Evolutionary conservation across 345 rosid species (phyloP).

Genomic region (Acer negundo): DNA sequence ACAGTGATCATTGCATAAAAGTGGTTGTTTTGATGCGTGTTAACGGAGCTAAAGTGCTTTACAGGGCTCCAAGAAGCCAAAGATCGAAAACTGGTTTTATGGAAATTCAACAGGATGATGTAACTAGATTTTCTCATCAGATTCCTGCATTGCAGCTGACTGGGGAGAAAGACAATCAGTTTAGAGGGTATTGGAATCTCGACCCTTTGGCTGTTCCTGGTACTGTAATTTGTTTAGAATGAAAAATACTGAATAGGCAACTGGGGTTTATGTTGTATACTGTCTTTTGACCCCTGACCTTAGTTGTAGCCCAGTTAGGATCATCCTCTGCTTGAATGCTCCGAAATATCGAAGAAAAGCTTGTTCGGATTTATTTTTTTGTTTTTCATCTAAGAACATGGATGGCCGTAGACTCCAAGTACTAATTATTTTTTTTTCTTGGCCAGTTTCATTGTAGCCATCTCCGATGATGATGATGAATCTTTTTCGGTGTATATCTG

Average conservation of each 20-base stretch:
- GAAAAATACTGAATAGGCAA: constrained; percentile 26
- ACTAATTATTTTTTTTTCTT: not conserved
- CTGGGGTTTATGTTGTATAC: not conserved
- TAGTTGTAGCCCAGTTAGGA: not conserved
- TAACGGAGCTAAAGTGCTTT: constrained; percentile 27
- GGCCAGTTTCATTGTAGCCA: constrained; percentile 3
- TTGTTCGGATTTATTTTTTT: not conserved
- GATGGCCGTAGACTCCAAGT: not conserved
- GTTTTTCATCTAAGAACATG: not conserved
- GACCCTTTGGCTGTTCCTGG: constrained; percentile 43
- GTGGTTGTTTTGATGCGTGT: constrained; percentile 30
- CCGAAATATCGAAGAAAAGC: constrained; percentile 18
- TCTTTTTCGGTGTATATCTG: not conserved
- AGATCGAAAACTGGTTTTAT: constrained; percentile 29
- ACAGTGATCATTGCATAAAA: constrained; percentile 24
- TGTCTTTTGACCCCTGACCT: not conserved
- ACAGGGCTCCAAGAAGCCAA: constrained; percentile 34
- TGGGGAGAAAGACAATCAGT: constrained; percentile 18
- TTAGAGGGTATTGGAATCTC: constrained; percentile 45
- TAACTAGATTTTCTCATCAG: constrained; percentile 57
- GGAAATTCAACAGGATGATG: constrained; percentile 34
- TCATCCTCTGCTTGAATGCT: constrained; percentile 1
- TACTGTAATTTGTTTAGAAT: constrained; percentile 24
- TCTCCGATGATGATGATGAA: constrained; percentile 9
- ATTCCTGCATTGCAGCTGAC: constrained; percentile 41